Percentiles rank a stretch among this genome's conserved stretches.
Conservation (phyloP, 2,329 filamentous ascomycete genomes). For the Xylariaceae sp. region DNA sequence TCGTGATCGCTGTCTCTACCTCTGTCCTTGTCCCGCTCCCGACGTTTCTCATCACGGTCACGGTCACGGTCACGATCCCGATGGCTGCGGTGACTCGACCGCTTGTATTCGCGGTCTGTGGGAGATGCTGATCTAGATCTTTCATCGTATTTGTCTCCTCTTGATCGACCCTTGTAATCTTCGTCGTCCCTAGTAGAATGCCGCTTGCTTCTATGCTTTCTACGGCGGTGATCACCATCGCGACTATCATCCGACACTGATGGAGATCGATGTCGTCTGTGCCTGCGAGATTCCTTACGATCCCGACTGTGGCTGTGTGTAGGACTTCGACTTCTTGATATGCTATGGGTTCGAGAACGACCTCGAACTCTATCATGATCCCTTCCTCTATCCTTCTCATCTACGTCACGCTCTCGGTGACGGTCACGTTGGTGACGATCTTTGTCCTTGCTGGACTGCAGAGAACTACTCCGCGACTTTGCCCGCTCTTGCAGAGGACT, state of each 20-base stretch:
- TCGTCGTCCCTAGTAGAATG: conserved; percentile 54
- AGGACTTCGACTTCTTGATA: conserved; percentile 45
- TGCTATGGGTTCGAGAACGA: conserved; percentile 35
- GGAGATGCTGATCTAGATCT: conserved; percentile 70
- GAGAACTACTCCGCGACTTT: conserved; percentile 57
- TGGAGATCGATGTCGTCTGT: conserved; percentile 61
- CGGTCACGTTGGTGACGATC: conserved; percentile 44
- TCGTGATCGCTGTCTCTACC: conserved; percentile 45
- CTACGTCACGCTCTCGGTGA: conserved; percentile 43
- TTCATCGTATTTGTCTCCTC: conserved; percentile 54
- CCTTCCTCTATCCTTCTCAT: conserved; percentile 34
- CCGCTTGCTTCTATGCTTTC: conserved; percentile 53
- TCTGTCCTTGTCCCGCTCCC: conserved; percentile 46
- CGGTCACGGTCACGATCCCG: conserved; percentile 48
- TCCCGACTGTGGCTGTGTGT: conserved; percentile 50
- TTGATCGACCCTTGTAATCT: conserved; percentile 46
- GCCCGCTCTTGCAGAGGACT: conserved; percentile 43
- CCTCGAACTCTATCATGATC: conserved; percentile 42
- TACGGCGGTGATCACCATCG: conserved; percentile 57
- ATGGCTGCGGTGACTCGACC: conserved; percentile 53
- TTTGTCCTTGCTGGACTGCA: conserved; percentile 45
- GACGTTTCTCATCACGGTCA: conserved; percentile 47
- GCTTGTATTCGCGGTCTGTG: conserved; percentile 52
- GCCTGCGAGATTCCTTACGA: conserved; percentile 54
- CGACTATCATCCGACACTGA: conserved; percentile 54